phyloP scores from a whole-genome alignment of 768 basidiomycete genomes.

The Lactarius psammicola region DNA sequence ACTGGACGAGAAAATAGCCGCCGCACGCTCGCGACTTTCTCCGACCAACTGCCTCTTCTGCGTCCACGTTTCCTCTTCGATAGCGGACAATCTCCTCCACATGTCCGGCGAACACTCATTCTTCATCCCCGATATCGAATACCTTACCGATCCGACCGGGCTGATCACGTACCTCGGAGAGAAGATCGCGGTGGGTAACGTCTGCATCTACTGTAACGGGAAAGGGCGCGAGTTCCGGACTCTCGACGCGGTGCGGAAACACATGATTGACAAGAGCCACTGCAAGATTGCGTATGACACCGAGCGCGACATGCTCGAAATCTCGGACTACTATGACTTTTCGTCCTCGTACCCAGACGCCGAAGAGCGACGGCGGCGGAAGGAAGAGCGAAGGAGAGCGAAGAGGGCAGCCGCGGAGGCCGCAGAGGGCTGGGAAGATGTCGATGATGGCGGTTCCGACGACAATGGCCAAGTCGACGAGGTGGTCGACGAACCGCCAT shows the following conservation, averaged over 20 bases:
- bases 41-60: constrained; percentile 87
- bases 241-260: constrained; percentile 85
- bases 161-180: constrained; percentile 85
- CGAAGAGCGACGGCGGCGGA: constrained; percentile 33
- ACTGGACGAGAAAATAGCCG: constrained; percentile 75
- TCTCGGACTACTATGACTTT: constrained; percentile 95
- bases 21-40: constrained; percentile 61
- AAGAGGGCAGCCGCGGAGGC: constrained; percentile 27
- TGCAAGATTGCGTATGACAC: constrained; percentile 94
- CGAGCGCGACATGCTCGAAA: constrained; percentile 74
- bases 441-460: constrained; percentile 35
- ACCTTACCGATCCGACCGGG: constrained; percentile 79
- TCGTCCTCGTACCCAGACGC: constrained; percentile 67
- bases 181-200: constrained; percentile 89
- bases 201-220: constrained; percentile 89
- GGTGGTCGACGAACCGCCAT: constrained; percentile 33
- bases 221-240: constrained; percentile 78
- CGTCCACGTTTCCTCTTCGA: constrained; percentile 44
- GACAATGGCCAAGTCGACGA: constrained; percentile 39
- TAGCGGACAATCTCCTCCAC: constrained; percentile 74
- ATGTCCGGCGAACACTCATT: constrained; percentile 90
- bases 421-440: constrained; percentile 37
- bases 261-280: constrained; percentile 95
- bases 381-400: constrained; percentile 23
- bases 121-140: constrained; percentile 93